Percentiles rank a stretch among this genome's conserved stretches.
phyloP scores from a whole-genome alignment of 768 basidiomycete genomes.

The Termitomyces eurrhizus region DNA sequence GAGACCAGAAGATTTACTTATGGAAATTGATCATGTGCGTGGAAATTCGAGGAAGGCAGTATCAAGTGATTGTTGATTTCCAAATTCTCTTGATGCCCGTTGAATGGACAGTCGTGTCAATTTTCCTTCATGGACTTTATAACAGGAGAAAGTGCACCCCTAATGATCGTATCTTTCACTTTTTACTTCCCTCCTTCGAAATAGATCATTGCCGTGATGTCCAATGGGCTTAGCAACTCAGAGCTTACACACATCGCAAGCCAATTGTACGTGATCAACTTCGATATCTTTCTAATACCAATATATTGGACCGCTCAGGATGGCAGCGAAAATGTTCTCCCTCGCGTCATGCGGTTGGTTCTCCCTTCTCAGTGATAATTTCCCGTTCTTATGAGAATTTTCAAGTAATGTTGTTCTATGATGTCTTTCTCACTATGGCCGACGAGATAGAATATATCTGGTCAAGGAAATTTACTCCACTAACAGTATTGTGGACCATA shows the following conservation, averaged over 20 bases:
- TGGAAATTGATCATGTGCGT: neutral
- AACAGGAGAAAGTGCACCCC: neutral
- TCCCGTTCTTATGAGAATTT: neutral
- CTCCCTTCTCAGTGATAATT: neutral
- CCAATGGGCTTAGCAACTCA: neutral
- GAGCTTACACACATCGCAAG: neutral
- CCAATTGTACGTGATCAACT: neutral
- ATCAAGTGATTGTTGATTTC: too few relatives aligned
- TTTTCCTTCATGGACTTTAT: neutral
- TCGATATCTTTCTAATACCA: neutral
- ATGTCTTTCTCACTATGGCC: neutral
- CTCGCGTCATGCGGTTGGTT: slow-evolving; percentile 32
- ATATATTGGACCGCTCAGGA: slow-evolving; percentile 14
- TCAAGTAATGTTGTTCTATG: slow-evolving; percentile 17
- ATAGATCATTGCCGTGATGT: neutral
- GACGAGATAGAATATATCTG: slow-evolving; percentile 1
- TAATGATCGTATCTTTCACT: neutral
- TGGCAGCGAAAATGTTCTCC: slow-evolving; percentile 33
- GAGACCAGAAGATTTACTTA: too few relatives aligned
- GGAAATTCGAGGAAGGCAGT: neutral
- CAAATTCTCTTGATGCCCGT: too few relatives aligned
- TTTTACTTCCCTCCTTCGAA: neutral
- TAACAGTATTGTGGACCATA: neutral
- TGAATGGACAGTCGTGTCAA: neutral
- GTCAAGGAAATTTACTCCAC: neutral